A percentile compares a stretch with the other conserved stretches of the same genome.
phyloP scores from a whole-genome alignment of 257 asterid species.

The Phtheirospermum japonicum region DNA sequence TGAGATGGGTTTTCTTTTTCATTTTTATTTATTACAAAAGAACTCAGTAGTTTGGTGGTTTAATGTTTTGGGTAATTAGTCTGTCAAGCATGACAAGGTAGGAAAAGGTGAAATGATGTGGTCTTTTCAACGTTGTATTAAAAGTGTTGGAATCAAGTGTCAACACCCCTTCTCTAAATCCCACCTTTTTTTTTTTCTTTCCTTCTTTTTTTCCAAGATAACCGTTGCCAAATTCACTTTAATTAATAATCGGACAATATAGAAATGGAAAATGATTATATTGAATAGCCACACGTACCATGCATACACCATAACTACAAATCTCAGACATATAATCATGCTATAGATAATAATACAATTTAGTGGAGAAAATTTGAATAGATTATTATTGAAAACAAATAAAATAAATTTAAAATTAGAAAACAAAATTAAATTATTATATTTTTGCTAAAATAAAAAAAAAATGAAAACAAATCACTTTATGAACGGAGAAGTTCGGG shows the following conservation, averaged over 20 bases:
- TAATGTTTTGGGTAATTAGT: slow-evolving; percentile 22
- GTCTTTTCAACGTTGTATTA: slow-evolving; percentile 31
- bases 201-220: not conserved
- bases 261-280: slow-evolving; percentile 10
- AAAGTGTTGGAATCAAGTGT: slow-evolving; percentile 19
- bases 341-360: no score
- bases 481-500: no score
- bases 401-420: no score
- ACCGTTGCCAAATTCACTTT: slow-evolving; percentile 32
- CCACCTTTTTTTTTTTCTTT: slow-evolving; percentile 12
- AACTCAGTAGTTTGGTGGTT: no score
- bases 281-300: not conserved
- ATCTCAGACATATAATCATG: no score
- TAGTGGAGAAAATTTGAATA: no score
- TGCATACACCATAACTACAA: no score
- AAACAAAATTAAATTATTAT: not conserved
- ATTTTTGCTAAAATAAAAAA: no score
- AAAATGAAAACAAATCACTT: no score
- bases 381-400: no score
- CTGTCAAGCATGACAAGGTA: slow-evolving; percentile 23
- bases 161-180: slow-evolving; percentile 25
- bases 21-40: not conserved
- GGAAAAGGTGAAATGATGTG: slow-evolving; percentile 30
- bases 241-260: not conserved
- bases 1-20: not conserved